Percentiles rank a stretch among this genome's conserved stretches.
Conservation (phyloP, 2,329 filamentous ascomycete species). For the Botrytis pseudocinerea region DNA sequence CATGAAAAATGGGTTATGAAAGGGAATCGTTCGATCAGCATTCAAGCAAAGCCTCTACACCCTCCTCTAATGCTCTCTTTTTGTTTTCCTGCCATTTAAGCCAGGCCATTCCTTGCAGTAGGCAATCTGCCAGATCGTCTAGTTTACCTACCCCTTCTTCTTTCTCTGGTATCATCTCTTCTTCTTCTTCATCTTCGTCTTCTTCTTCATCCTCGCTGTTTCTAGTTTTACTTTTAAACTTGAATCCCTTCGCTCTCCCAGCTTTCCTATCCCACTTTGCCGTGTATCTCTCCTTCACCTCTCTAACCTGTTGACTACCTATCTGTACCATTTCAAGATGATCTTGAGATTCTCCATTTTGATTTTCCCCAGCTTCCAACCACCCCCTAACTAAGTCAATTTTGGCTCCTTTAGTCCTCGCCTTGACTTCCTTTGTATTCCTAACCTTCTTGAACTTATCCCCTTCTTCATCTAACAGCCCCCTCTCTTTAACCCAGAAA, state of each 20-base stretch:
- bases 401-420: slow-evolving; percentile 57
- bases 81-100: slow-evolving; percentile 70
- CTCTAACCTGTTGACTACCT: slow-evolving; percentile 41
- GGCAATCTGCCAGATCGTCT: slow-evolving; percentile 78
- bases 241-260: slow-evolving; percentile 37
- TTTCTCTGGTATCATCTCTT: slow-evolving; percentile 27
- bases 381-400: slow-evolving; percentile 61
- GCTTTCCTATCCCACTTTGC: slow-evolving; percentile 39
- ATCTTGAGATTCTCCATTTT: slow-evolving; percentile 18
- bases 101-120: slow-evolving; percentile 77
- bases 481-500: slow-evolving; percentile 52
- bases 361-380: slow-evolving; percentile 42
- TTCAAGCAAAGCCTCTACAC: slow-evolving; percentile 39
- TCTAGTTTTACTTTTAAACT: slow-evolving; percentile 21
- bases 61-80: slow-evolving; percentile 39
- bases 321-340: slow-evolving; percentile 36
- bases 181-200: slow-evolving; percentile 26
- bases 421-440: slow-evolving; percentile 46
- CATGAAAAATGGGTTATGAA: neutral
- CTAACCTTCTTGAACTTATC: slow-evolving; percentile 39
- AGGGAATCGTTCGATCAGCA: neutral
- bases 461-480: slow-evolving; percentile 23
- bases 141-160: slow-evolving; percentile 55
- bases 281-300: slow-evolving; percentile 43
- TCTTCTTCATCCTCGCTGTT: neutral